Conservation (phyloP, 805 yeast genomes). For the Kluyveromyces wickerhamii region DNA sequence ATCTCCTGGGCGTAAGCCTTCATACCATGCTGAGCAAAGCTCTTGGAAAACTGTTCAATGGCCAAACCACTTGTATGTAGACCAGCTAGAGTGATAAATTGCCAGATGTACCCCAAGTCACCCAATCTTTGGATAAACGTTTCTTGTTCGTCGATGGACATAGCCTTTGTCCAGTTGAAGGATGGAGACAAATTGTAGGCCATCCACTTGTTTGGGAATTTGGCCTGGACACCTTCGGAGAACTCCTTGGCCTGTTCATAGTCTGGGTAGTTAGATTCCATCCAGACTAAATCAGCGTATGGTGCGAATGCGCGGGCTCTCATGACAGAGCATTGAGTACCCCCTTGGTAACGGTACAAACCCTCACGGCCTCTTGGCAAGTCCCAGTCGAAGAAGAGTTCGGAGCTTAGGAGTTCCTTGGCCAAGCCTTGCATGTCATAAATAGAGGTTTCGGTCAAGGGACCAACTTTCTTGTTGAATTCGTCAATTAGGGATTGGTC, state of each 20-base stretch:
- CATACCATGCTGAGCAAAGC: constrained; percentile 81
- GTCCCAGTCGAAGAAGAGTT: constrained; percentile 90
- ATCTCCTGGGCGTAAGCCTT: constrained; percentile 86
- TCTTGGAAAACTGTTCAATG: constrained; percentile 73
- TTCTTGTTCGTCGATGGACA: constrained; percentile 80
- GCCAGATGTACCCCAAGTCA: constrained; percentile 92
- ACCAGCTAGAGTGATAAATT: constrained; percentile 95
- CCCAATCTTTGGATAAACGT: constrained; percentile 84
- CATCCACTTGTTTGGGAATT: constrained; percentile 87
- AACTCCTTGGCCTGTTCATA: constrained; percentile 89
- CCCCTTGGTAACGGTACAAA: constrained; percentile 91
- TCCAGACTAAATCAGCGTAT: constrained; percentile 93
- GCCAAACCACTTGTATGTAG: constrained; percentile 93
- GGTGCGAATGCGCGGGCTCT: constrained; percentile 95
- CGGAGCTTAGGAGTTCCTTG: constrained; percentile 66
- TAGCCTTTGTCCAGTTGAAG: constrained; percentile 95
- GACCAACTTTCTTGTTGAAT: constrained; percentile 63
- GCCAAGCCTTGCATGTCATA: constrained; percentile 75
- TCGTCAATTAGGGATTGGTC: constrained; percentile 47
- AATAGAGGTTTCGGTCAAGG: constrained; percentile 67
- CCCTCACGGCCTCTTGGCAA: constrained; percentile 94
- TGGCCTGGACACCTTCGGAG: constrained; percentile 79
- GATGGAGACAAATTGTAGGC: constrained; percentile 96
- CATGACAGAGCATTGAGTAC: constrained; percentile 95
- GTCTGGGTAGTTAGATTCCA: constrained; percentile 96